Evolutionary conservation across 2,329 filamentous ascomycete genomes (phyloP).

Genomic region (Beauveria australis): DNA sequence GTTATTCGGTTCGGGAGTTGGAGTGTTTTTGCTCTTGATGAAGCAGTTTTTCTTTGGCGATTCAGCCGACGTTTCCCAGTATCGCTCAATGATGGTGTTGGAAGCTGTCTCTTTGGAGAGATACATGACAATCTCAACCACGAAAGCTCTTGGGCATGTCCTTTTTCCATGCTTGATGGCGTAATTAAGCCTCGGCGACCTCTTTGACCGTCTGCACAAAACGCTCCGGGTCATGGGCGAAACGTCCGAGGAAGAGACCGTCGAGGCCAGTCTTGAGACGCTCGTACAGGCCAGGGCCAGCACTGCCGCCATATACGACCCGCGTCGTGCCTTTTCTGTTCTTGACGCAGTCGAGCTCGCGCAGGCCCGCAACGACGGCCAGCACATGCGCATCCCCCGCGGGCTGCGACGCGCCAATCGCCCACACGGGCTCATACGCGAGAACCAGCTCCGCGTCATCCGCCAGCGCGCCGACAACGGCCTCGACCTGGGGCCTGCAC

Average conservation of each 20-base stretch:
- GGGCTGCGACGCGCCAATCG: constrained; percentile 67
- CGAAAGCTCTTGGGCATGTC: not conserved
- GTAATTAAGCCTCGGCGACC: constrained; percentile 42
- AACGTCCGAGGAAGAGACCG: constrained; percentile 72
- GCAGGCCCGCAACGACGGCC: constrained; percentile 57
- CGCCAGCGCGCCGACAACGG: constrained; percentile 53
- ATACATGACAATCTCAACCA: not conserved
- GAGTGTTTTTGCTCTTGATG: not conserved
- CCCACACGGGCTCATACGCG: constrained; percentile 86
- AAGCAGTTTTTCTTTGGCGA: not conserved
- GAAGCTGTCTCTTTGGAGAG: not conserved
- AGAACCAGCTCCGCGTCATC: constrained; percentile 61
- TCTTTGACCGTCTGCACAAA: constrained; percentile 67
- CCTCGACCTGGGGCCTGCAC: constrained; percentile 56
- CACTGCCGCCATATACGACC: constrained; percentile 76
- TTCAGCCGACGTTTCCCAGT: not conserved
- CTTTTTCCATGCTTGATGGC: not conserved
- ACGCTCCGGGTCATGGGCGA: constrained; percentile 67
- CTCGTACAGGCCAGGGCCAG: constrained; percentile 68
- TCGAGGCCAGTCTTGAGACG: constrained; percentile 63
- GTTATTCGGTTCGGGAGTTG: not conserved
- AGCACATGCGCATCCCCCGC: constrained; percentile 66
- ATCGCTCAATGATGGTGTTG: not conserved
- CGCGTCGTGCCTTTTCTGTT: constrained; percentile 50
- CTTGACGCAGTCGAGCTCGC: constrained; percentile 42